Base-by-base conservation (phyloP, 495 filamentous ascomycete species). In the Elasticomyces elasticus region DNA sequence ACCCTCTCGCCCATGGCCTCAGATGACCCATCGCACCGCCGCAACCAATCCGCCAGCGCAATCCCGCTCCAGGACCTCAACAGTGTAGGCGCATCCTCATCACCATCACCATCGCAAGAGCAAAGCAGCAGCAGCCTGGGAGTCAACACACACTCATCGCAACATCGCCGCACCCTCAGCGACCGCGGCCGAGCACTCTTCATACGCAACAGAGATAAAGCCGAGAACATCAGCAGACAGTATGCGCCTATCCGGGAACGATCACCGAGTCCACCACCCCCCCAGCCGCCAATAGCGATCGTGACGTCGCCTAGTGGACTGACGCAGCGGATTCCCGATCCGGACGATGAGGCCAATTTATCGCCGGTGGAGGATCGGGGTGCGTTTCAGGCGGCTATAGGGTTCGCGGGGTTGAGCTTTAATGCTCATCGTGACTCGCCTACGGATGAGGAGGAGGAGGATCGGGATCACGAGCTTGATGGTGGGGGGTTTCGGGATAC, bases 41-140 rank as follows among this genome's bases (percentile, higher is more conserved):
- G 75, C 57, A 64, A 72, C 49, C 64, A 74, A 26, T 63, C 73
- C 54, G 67, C 78, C 28, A 70, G 77, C 46, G 84, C 87, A 55
- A 84, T 95, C 69, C 88, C 90, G 44, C 73, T 96, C 45, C 84
- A 85, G 66, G 83, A 94, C 67, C 81, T 95, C 45, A 80, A 81
- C 23, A 38, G 54, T 45, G 41, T 54, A 27, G 76, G 79, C 50
- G 71, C 77, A n/a, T n/a, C n/a, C n/a, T n/a, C n/a, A n/a, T n/a
- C n/a, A n/a, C n/a, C n/a, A n/a, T n/a, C n/a, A n/a, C n/a, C n/a
- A n/a, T n/a, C n/a, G 30, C 75, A 79, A 42, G 78, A 76, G 35
- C 47, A 48, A 5, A n/a, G n/a, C n/a, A n/a, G n/a, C n/a, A n/a
- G n/a, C n/a, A 47, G 30, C 35, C 25, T 43, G 54, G 71, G 74